phyloP scores from a whole-genome alignment of 2,329 filamentous ascomycete genomes.

The Mycogone perniciosa region DNA sequence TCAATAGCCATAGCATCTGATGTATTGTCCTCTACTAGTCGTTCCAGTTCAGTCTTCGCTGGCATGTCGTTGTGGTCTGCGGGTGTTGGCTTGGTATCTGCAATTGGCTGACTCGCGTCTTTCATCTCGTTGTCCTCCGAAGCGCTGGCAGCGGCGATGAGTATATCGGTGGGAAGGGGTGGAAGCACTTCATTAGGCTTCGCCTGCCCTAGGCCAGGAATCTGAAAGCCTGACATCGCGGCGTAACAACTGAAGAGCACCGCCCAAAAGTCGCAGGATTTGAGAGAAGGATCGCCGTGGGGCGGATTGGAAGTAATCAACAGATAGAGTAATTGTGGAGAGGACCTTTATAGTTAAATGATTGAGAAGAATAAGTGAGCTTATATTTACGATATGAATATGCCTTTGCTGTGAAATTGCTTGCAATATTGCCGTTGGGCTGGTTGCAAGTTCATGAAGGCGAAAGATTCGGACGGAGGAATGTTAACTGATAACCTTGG shows the following conservation, averaged over 20 bases:
- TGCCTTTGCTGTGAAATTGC: too few relatives aligned
- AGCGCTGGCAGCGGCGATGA: conserved; percentile 22
- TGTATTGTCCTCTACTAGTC: conserved; percentile 6
- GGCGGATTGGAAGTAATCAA: too few relatives aligned
- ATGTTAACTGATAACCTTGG: too few relatives aligned
- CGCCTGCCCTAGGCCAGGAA: conserved; percentile 37
- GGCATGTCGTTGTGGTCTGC: conserved; percentile 5
- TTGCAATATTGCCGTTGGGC: not conserved
- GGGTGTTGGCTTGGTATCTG: conserved; percentile 8
- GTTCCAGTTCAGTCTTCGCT: not conserved
- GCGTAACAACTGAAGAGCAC: not conserved
- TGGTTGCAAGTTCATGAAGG: not conserved
- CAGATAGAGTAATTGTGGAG: too few relatives aligned
- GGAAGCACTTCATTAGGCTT: conserved; percentile 37
- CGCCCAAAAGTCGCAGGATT: not conserved
- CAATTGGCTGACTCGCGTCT: conserved; percentile 6
- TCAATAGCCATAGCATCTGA: conserved; percentile 34
- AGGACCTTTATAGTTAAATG: too few relatives aligned
- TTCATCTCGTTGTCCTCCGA: conserved; percentile 19
- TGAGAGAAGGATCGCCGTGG: not conserved
- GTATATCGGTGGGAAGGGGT: conserved; percentile 29
- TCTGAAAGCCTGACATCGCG: conserved; percentile 37
- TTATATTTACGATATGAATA: too few relatives aligned
- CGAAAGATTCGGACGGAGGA: not conserved
- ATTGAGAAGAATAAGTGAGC: too few relatives aligned